Conservation (phyloP, 805 yeast genomes). For the Sugiyamaella marilandica region DNA sequence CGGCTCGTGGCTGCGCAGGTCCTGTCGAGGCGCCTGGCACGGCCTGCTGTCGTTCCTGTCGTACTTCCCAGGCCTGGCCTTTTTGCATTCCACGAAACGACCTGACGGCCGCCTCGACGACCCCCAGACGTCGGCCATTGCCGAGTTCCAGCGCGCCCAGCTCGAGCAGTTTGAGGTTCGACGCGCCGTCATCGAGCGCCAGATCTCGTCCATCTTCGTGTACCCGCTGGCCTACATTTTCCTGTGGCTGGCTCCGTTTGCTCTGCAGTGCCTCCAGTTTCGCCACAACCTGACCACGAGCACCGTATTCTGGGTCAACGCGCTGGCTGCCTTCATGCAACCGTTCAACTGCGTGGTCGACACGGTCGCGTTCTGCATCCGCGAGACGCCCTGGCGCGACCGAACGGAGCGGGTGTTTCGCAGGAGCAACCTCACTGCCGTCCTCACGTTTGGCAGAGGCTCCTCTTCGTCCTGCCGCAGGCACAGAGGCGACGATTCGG, state of each 20-base stretch:
- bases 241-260: slow-evolving; percentile 78
- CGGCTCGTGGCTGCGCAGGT: slow-evolving; percentile 3
- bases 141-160: slow-evolving; percentile 51
- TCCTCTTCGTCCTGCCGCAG: not conserved
- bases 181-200: slow-evolving; percentile 64
- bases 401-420: slow-evolving; percentile 18
- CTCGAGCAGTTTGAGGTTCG: slow-evolving; percentile 58
- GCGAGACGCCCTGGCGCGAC: slow-evolving; percentile 43
- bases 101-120: not conserved
- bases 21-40: not conserved
- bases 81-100: slow-evolving; percentile 1
- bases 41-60: slow-evolving; percentile 8
- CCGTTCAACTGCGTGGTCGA: slow-evolving; percentile 80
- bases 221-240: slow-evolving; percentile 80
- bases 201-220: slow-evolving; percentile 72
- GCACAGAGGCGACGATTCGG: not conserved
- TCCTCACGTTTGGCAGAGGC: not conserved
- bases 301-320: slow-evolving; percentile 58
- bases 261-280: slow-evolving; percentile 56
- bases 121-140: slow-evolving; percentile 3
- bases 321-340: slow-evolving; percentile 69
- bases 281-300: slow-evolving; percentile 44
- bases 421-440: not conserved
- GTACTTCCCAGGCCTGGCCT: slow-evolving; percentile 21
- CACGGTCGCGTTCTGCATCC: slow-evolving; percentile 62